These are phyloP conservation scores for Hygrocybe coccinea DNA, from an alignment of 768 basidiomycete species.

Conservation along the genomic window DNA sequence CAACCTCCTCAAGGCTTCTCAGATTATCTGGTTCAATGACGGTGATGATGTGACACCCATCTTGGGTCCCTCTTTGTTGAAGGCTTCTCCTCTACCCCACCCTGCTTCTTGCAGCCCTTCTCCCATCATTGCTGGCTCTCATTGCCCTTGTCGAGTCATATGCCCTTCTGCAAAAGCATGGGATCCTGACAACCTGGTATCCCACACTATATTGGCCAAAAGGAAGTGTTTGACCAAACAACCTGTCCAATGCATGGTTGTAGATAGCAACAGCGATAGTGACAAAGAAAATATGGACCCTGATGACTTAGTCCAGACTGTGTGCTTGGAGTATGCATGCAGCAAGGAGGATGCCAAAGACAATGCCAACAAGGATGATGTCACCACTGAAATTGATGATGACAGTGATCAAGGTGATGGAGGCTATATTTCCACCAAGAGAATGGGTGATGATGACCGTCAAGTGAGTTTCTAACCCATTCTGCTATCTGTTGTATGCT, in stretches of 20 bases:
- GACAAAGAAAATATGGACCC: no score
- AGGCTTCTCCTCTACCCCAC: background rate
- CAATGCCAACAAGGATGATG: no score
- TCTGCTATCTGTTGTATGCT: background rate
- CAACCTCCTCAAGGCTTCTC: background rate
- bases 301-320: no score
- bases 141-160: background rate
- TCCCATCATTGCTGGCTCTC: background rate
- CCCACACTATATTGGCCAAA: background rate
- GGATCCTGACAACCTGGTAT: background rate
- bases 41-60: constrained; percentile 1
- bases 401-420: background rate
- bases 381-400: background rate
- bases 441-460: background rate
- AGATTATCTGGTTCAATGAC: constrained; percentile 5
- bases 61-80: background rate
- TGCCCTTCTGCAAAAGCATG: background rate
- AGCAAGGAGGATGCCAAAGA: no score
- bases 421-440: background rate
- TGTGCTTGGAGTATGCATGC: no score
- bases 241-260: background rate
- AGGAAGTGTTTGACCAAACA: background rate
- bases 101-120: background rate
- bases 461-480: background rate
- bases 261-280: no score